Base-by-base conservation (phyloP, 2,329 filamentous ascomycete genomes). In the Xylaria multiplex region DNA sequence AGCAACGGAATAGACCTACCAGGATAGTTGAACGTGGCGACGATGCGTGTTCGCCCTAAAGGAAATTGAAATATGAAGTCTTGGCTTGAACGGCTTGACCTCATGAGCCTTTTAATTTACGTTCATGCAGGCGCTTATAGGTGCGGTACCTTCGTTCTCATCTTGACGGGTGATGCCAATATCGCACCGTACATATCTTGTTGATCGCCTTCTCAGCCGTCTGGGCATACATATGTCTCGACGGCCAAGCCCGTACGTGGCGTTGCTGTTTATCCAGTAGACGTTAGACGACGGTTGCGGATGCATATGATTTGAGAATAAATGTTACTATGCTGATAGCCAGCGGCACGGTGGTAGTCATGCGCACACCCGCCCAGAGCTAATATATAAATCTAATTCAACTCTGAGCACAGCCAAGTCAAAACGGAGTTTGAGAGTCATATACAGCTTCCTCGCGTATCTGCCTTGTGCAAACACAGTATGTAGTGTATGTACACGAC, bases 131-230 rank as follows among this genome's bases (percentile, higher is more conserved):
- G 53, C 22, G 53, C 53, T 24, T 49, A 56, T 14, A 50, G 19
- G 59, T 43, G 48, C n/a, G 59, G 59, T 16, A 58, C n/a, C 14
- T 59, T 52, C 22, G 37, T 30, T 52, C 19, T 30, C 24, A 22
- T n/a, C 54, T 45, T 40, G 60, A 64, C 59, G 50, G 62, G 64
- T 27, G 13, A 45, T 22, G 54, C 57, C 45, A 64, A 64, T 59
- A 48, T 55, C 37, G 46, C 59, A 61, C 30, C 50, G 48, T 48
- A 61, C 46, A 61, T 59, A 55, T 32, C 53, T 35, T 42, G 53
- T 52, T 59, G 62, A 67, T 65, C 58, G 42, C 46, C 43, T 24
- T 32, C 35, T 65, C 37, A 56, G 62, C 53, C 62, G 62, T 52
- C 62, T 65, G 27, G 57, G 65, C 62, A n/a, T 53, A 49, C 16